A percentile compares a stretch with the other conserved stretches of the same genome.
Evolutionary conservation across 164 flowering plant species (phyloP).

Genomic region (Cinnamomum chago): DNA sequence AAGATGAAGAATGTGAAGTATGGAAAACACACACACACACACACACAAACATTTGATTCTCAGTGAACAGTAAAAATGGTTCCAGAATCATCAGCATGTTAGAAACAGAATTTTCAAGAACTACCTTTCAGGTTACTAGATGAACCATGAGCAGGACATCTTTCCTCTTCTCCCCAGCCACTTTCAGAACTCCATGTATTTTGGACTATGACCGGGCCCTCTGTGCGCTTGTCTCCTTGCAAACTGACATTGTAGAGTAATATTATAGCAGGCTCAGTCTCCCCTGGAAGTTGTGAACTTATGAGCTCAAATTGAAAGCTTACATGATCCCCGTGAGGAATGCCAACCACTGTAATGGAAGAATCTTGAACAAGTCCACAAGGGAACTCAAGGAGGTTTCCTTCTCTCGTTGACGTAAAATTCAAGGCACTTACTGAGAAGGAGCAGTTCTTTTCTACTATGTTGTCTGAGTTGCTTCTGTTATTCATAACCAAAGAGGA

Average conservation of each 20-base stretch:
- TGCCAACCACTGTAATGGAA: conserved; percentile 69
- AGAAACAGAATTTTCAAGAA: conserved; percentile 1
- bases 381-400: conserved; percentile 52
- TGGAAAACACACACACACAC: neutral
- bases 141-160: conserved; percentile 58
- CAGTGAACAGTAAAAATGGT: neutral
- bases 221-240: conserved; percentile 54
- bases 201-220: conserved; percentile 59
- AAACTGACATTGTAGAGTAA: conserved; percentile 61
- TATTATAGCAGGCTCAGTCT: conserved; percentile 45
- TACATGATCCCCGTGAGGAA: conserved; percentile 43
- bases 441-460: conserved; percentile 42
- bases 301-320: conserved; percentile 64
- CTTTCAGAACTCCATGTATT: conserved; percentile 68
- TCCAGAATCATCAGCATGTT: neutral
- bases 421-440: conserved; percentile 35
- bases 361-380: conserved; percentile 86
- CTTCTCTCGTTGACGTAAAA: conserved; percentile 16
- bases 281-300: conserved; percentile 40
- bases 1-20: neutral
- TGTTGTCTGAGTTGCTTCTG: conserved; percentile 1
- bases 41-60: too few relatives aligned
- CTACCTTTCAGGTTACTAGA: conserved; percentile 44
- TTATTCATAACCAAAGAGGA: conserved; percentile 12
- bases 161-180: conserved; percentile 81